phyloP scores from a whole-genome alignment of 495 filamentous ascomycete species.

The Penicillium paxilli region DNA sequence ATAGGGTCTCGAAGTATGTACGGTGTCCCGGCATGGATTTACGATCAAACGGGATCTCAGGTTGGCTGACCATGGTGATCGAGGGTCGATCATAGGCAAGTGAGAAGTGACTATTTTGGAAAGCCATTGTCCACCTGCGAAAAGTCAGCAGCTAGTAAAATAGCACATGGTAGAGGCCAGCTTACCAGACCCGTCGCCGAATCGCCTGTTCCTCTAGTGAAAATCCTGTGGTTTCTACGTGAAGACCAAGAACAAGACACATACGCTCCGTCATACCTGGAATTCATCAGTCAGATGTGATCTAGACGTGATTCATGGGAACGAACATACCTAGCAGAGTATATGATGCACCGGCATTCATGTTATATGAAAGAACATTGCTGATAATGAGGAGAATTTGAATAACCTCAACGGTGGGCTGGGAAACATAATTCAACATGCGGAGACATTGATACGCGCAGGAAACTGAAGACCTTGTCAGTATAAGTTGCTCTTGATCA shows the following conservation, averaged over 20 bases:
- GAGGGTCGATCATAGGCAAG: slow-evolving; percentile 61
- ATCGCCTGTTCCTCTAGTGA: slow-evolving; percentile 33
- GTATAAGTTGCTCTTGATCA: neutral
- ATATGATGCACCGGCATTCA: slow-evolving; percentile 65
- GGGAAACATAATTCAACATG: slow-evolving; percentile 61
- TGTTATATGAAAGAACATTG: slow-evolving; percentile 62
- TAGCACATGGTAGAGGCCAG: neutral
- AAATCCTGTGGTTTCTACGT: slow-evolving; percentile 50
- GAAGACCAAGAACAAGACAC: slow-evolving; percentile 59
- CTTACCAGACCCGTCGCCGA: slow-evolving; percentile 46
- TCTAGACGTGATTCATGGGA: neutral
- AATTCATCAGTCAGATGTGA: slow-evolving; percentile 2
- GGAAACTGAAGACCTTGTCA: slow-evolving; percentile 43
- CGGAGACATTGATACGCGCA: slow-evolving; percentile 64
- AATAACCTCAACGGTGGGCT: slow-evolving; percentile 56
- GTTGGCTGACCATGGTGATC: slow-evolving; percentile 52
- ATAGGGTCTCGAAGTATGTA: slow-evolving; percentile 56
- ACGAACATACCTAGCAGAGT: slow-evolving; percentile 50
- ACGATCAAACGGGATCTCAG: slow-evolving; percentile 48
- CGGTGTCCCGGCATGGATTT: slow-evolving; percentile 50
- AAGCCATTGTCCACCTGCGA: slow-evolving; percentile 57
- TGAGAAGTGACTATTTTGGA: slow-evolving; percentile 62
- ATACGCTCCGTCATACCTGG: slow-evolving; percentile 59
- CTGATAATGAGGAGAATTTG: slow-evolving; percentile 59
- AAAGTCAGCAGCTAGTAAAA: slow-evolving; percentile 8